Evolutionary conservation across 1,139 yeast species (phyloP), one percentile per base, ranked within the genome.

Genomic region (Suhomyces coccinellae): DNA sequence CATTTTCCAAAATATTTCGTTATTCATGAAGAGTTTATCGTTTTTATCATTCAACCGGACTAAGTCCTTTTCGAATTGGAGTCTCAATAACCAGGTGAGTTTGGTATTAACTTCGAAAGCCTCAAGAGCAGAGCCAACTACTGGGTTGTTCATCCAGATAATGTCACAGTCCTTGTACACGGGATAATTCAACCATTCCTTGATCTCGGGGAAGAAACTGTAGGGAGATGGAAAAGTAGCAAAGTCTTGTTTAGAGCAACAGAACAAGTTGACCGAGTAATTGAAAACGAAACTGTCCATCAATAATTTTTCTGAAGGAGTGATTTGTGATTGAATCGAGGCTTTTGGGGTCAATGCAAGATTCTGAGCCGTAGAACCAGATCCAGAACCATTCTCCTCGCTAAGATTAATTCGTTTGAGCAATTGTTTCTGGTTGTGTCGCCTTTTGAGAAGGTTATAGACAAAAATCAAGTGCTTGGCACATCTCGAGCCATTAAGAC

Each of bases 101-200:
- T 75, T 75, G 16, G 74, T 67, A 10, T 65, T 55, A 9, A 69
- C 55, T 46, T 73, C 79, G 51, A 64, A 68, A 8, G 55, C 38
- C 17, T 51, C 54, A 2, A 48, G 36, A 2, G 57, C 52, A 8
- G 52, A 51, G 6, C 57, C 57, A 27, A 52, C 27, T 6, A 53
- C 55, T 0, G 57, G 57, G 27, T 53, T 53, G 30, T 53, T 53
- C 49, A 53, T 50, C 57, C 57, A 53, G 11, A 35, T 30, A 3
- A 51, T 46, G 5, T 52, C 50, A 35, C 53, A 45, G 28, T 53
- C 33, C 68, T 46, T 37, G 32, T 63, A 68, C 1, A 71, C 50
- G 1, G 72, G 67, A 3, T 58, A 55, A 15, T 59, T 55, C 28
- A 72, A 52, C 48, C 65, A 59, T 3, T 52, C 52, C 20, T 62